Evolutionary conservation across 306 rosid species (phyloP), one percentile per base, ranked within the genome.

Genomic region (Rubus parviflorus): DNA sequence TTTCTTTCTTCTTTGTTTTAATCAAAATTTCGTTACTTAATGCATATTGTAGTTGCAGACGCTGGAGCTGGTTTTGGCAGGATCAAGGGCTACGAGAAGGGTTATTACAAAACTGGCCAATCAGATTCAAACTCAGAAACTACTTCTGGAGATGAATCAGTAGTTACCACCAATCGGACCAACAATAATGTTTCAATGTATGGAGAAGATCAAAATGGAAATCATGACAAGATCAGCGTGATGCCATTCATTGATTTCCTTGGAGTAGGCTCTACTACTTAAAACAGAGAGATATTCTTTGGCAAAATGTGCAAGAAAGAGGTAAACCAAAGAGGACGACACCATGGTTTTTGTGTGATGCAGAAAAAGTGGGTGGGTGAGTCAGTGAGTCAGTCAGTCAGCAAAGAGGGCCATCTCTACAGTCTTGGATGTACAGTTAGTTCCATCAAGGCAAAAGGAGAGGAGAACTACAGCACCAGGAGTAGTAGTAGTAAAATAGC

Each of bases 211-310:
- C 87, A 51, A 66, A 84, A 78, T 17, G 35, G 35, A 30, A 30
- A 30, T 30, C 35, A 30, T 30, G 61, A 71, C 41, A 85, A 70
- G 42, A 72, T 49, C 41, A 68, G 77, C 56, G 6, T 15, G 46
- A 68, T 81, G 82, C 51, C 82, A 74, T 94, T 88, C 91, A 91
- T 94, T 82, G 98, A 94, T 88, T 94, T 94, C 79, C 98, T 94
- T 79, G 98, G 97, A 76, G 91, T 94, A 9, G 97, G 98, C 81
- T 90, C 89, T 79, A 8, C 64, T 38, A 8, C 64, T 38, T 88
- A 77, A 79, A 46, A 19, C 5, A 16, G 17, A 65, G 13, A 52
- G 3, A 8, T 30, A 30, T 30, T 30, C 35, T 73, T 22, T 72
- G 68, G 43, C 73, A 45, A 53, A 43, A 11, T 64, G 83, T 23